Evolutionary conservation across 768 basidiomycete species (phyloP).

Genomic region (Leccinum longicurvipes): DNA sequence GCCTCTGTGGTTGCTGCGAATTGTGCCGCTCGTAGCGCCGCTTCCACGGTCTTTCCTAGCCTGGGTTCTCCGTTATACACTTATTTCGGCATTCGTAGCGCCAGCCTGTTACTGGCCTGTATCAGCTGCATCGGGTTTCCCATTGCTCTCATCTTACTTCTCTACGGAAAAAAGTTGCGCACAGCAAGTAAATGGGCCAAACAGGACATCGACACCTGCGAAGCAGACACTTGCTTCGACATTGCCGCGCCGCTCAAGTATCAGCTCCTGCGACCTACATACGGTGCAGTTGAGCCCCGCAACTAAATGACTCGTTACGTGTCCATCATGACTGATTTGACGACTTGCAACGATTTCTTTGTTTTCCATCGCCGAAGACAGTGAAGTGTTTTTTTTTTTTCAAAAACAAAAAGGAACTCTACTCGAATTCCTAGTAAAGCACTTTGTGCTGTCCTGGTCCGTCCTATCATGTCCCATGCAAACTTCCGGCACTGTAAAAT

Average conservation of each 20-base stretch:
- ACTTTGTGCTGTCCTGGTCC: not conserved
- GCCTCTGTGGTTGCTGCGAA: constrained; percentile 26
- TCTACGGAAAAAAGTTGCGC: constrained; percentile 14
- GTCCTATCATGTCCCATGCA: not conserved
- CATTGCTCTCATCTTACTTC: constrained; percentile 10
- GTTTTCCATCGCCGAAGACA: not conserved
- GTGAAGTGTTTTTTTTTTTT: not conserved
- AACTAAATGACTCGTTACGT: not conserved
- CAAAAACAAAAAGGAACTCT: not conserved
- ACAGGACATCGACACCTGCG: constrained; percentile 6
- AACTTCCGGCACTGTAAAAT: not conserved
- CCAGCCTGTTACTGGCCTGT: constrained; percentile 20
- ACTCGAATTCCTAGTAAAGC: not conserved
- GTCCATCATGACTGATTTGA: not conserved
- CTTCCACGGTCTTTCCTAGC: constrained; percentile 18
- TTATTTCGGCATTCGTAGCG: constrained; percentile 15
- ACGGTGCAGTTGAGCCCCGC: constrained; percentile 9
- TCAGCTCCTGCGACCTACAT: constrained; percentile 5
- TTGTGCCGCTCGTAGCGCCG: constrained; percentile 12
- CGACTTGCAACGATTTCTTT: not conserved
- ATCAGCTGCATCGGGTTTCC: constrained; percentile 22
- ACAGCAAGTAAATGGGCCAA: constrained; percentile 21
- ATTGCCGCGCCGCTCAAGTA: constrained; percentile 5
- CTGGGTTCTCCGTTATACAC: constrained; percentile 18
- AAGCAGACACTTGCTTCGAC: not conserved